Evolutionary conservation across 2,329 filamentous ascomycete genomes (phyloP), one percentile per base, ranked within the genome.

Genomic region (Chrysoporthe puriensis): DNA sequence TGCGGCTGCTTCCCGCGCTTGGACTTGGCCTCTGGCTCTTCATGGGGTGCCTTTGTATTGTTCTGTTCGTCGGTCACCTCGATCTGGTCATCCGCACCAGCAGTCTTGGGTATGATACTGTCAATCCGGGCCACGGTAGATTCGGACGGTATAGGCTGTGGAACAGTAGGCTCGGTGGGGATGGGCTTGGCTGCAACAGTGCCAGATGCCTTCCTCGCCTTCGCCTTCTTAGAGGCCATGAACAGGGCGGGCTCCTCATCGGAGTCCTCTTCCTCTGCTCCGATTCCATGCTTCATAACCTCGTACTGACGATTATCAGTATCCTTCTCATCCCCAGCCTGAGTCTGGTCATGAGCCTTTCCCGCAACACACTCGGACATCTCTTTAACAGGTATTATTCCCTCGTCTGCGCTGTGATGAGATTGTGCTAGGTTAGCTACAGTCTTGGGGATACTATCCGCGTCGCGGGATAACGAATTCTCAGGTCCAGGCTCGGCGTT

Each of bases 181-280:
- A n/a, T n/a, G n/a, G 32, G 21, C 44, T 60, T 67, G 50, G 52
- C 32, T 40, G 40, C 40, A 46, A 14, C 54, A 14, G 64, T 18
- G n/a, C 60, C 13, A 34, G 56, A 9, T 16, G 48, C 21, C 11
- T 40, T 57, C 40, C 40, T 43, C 36, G 32, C 21, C n/a, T 60
- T 67, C 57, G 59, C 54, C 66, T 68, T 70, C 66, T 64, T 70
- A 6, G 68, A 68, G 26, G 64, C 54, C 66, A 70, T 70, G 52
- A 70, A 66, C 0, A 70, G 42, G 9, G 62, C 52, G 42, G 63
- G 48, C 11, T 70, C 68, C 1, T 70, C 68, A 1, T 70, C 68
- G 2, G 68, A 69, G n/a, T 61, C 61, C 5, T 65, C 68, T 13
- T 62, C 48, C 18, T 68, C 62, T 11, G 46, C 40, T 34, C 48